A percentile compares a stretch with the other conserved stretches of the same genome.
Evolutionary conservation across 2,329 filamentous ascomycete species (phyloP).

Genomic region (Fusarium kyushuense): DNA sequence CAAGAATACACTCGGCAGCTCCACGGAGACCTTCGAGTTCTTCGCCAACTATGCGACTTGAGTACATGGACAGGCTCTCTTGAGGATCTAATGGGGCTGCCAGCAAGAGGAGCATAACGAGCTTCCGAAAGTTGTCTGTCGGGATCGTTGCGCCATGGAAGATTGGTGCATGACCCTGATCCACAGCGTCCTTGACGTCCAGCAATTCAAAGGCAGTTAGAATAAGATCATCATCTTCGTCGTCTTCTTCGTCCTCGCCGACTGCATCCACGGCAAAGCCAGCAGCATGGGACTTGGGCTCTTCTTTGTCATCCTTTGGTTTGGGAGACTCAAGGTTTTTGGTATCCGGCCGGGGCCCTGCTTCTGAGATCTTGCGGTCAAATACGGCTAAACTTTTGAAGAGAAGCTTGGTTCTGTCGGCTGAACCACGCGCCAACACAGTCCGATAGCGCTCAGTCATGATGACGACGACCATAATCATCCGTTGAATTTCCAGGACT

Average conservation of each 20-base stretch:
- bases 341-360: conserved; percentile 10
- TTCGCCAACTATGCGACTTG: conserved; percentile 65
- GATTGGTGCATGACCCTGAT: conserved; percentile 62
- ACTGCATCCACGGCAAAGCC: conserved; percentile 63
- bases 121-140: conserved; percentile 76
- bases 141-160: conserved; percentile 77
- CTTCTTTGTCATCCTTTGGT: conserved; percentile 14
- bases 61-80: conserved; percentile 72
- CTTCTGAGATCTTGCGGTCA: conserved; percentile 66
- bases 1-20: conserved; percentile 73
- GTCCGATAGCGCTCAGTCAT: conserved; percentile 76
- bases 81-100: conserved; percentile 73
- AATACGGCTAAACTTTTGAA: conserved; percentile 80
- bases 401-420: conserved; percentile 71
- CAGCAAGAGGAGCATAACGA: conserved; percentile 77
- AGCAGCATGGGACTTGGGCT: conserved; percentile 39
- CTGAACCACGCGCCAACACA: conserved; percentile 69
- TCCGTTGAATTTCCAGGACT: conserved; percentile 75
- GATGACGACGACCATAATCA: conserved; percentile 79
- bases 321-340: conserved; percentile 8
- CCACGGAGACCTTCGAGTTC: conserved; percentile 69
- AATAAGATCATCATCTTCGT: conserved; percentile 71
- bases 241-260: conserved; percentile 60
- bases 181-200: conserved; percentile 72
- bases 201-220: conserved; percentile 76